Conservation (phyloP, 2,329 filamentous ascomycete species). For the Monosporascus ibericus region DNA sequence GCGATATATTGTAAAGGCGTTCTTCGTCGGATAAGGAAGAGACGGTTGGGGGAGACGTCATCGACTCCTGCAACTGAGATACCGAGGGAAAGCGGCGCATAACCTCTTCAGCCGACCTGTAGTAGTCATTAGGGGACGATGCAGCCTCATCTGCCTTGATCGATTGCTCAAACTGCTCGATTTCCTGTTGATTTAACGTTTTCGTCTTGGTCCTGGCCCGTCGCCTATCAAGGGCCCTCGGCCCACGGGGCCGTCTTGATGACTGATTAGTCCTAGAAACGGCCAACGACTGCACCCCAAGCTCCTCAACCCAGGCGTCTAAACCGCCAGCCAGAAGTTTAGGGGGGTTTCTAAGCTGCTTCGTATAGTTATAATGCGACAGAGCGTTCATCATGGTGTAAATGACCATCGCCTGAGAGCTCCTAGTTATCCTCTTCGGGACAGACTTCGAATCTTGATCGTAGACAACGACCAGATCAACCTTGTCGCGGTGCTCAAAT, state of each 20-base stretch:
- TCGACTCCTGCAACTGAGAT: slow-evolving; percentile 54
- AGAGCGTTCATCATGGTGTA: slow-evolving; percentile 72
- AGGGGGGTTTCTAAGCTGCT: slow-evolving; percentile 65
- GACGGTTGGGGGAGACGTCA: slow-evolving; percentile 37
- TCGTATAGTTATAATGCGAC: slow-evolving; percentile 75
- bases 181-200: slow-evolving; percentile 74
- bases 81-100: slow-evolving; percentile 73
- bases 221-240: slow-evolving; percentile 21
- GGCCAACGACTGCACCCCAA: slow-evolving; percentile 61
- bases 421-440: slow-evolving; percentile 24
- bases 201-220: slow-evolving; percentile 47
- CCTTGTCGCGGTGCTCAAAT: slow-evolving; percentile 68
- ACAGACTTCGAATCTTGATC: slow-evolving; percentile 62
- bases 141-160: slow-evolving; percentile 58
- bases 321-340: slow-evolving; percentile 78
- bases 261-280: slow-evolving; percentile 27
- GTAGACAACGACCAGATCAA: slow-evolving; percentile 86
- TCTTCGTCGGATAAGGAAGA: slow-evolving; percentile 19
- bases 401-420: slow-evolving; percentile 48
- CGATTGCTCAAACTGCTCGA: slow-evolving; percentile 72
- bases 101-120: slow-evolving; percentile 77
- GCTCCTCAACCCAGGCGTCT: slow-evolving; percentile 78
- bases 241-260: slow-evolving; percentile 7
- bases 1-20: slow-evolving; percentile 39
- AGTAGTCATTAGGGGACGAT: slow-evolving; percentile 40